Base-by-base conservation (phyloP, 2,329 filamentous ascomycete species). In the Aspergillus eucalypticola region DNA sequence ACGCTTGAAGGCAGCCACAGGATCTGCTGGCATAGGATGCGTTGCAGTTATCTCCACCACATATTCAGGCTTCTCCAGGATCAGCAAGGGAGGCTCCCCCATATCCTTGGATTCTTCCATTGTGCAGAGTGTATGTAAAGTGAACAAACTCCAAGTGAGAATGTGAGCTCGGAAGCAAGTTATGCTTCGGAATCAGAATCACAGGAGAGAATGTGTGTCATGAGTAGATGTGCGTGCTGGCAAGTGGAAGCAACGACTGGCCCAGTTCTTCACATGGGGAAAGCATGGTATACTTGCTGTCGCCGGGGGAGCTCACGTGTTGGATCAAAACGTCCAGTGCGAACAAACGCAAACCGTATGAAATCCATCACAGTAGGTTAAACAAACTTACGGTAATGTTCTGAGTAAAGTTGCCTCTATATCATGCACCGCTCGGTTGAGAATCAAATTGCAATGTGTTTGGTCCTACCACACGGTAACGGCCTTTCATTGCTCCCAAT, bases 1-100 rank as follows among this genome's bases (percentile, higher is more conserved):
- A 66, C 68, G 71, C 53, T 69, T 73, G 64, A 78, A 79, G 13
- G 71, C 50, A 50, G 50, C 29, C 17, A 64, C 53, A 27, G 44
- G 62, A 3, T 67, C 60, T n/a, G 50, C 48, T 21, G 56, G 46
- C 2, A 52, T 15, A 38, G 54, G 44, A 17, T 52, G 49, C 1
- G 35, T 19, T n/a, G 48, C 39, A 15, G 49, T 54, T 15, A 59
- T 51, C 49, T 60, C 61, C 42, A 39, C 58, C 7, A 49, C 54
- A 17, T 54, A 39, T 44, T 55, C 46, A 5, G 49, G 3, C 15
- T 49, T 55, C 29, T 62, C 52, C 29, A 57, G 10, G 2, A 55
- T 51, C 29, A 61, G 42, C 15, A 39, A 23, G 8, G 54, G 50
- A 8, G 53, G 48, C 39, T 64, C 60, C 23, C 27, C 25, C 8